phyloP scores from a whole-genome alignment of 2,329 filamentous ascomycete genomes.

The Elsinoe perseae region DNA sequence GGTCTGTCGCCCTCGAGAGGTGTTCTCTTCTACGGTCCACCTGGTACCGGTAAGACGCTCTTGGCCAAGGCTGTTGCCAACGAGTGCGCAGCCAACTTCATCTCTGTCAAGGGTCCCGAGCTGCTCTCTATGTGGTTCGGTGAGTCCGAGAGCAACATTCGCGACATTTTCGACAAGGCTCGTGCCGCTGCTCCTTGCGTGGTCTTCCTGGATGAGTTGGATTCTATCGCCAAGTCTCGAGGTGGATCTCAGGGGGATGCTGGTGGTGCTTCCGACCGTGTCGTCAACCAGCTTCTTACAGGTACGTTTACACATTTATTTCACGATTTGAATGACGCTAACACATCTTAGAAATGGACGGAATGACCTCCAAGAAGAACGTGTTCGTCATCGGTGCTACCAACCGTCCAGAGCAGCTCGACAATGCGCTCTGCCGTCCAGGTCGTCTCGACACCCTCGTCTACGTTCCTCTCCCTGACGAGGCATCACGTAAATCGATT shows the following conservation, averaged over 20 bases:
- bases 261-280: conserved; percentile 96
- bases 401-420: conserved; percentile 96
- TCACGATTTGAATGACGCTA: conserved; percentile 32
- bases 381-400: conserved; percentile 99
- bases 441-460: conserved; percentile 98
- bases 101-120: conserved; percentile 97
- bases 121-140: conserved; percentile 99
- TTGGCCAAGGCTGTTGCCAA: conserved; percentile 99
- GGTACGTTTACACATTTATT: conserved; percentile 49
- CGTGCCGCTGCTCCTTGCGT: conserved; percentile 95
- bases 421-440: conserved; percentile 94
- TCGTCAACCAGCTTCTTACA: conserved; percentile 98
- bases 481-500: conserved; percentile 80
- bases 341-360: conserved; percentile 75
- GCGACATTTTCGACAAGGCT: conserved; percentile 99
- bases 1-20: conserved; percentile 94
- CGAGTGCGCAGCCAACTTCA: conserved; percentile 99
- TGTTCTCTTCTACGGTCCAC: conserved; percentile 97
- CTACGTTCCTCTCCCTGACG: conserved; percentile 93
- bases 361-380: conserved; percentile 99
- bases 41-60: conserved; percentile 99
- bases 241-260: conserved; percentile 93
- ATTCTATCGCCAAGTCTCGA: conserved; percentile 98
- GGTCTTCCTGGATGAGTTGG: conserved; percentile 96
- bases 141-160: conserved; percentile 99